Base-by-base conservation (phyloP, 768 basidiomycete genomes). In the Lactarius hatsudake region DNA sequence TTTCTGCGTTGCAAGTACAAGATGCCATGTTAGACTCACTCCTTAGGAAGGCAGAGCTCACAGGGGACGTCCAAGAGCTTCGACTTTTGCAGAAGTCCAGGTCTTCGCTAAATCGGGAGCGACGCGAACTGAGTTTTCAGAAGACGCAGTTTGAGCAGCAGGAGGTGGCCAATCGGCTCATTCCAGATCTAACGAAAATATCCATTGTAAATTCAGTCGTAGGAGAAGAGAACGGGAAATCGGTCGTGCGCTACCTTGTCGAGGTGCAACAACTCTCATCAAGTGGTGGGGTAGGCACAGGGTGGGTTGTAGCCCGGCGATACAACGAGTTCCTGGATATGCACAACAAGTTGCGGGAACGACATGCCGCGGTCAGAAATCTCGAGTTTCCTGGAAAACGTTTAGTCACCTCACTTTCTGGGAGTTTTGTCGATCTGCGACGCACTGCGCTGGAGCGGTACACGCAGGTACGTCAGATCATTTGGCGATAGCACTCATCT, bases 251-350 rank as follows among this genome's bases (percentile, higher is more conserved):
- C 36, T 98, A 98, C 74, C 84, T 96, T 40, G 82, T 98, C 55
- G 93, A 97, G 77, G 87, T 99, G 3, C 93, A 94, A 74, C 96
- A 97, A 70, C 81, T 93, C 36, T 88, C 84, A n/a, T 77, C 78
- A 0, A 92, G 96, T 73, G 93, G 91, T 9, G 85, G 82, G 48
- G 88, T 91, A 75, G 81, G 87, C 3, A 90, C 91, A 0, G 94
- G 93, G 0, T 99, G 97, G 97, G 89, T 95, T 38, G 88, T 98
- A 8, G 92, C 94, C 10, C 81, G 96, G 70, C 81, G 97, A 67
- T 99, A 97, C 77, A 97, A 95, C 76, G 96, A 98, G 74, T 99
- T 99, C 75, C 83, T 90, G 69, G 88, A 84, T 62, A 89, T 98
- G 83, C 92, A 97, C 74, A 90, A 87, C 73, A 88, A 89, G 66